These are phyloP conservation scores for Coprinellus micaceus DNA, from an alignment of 768 basidiomycete species.

Conservation along the genomic window DNA sequence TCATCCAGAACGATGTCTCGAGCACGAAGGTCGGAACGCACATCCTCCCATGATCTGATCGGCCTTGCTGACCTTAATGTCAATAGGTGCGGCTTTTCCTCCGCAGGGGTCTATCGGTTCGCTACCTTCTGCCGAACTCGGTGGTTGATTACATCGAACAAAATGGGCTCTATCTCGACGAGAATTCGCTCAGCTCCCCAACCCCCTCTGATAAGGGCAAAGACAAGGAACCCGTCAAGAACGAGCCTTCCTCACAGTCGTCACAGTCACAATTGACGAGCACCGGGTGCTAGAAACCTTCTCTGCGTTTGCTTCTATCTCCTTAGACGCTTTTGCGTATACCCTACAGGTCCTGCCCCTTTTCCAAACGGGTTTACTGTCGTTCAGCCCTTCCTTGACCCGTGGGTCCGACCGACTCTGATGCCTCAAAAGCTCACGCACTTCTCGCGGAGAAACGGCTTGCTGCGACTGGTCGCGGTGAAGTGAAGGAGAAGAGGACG, in stretches of 20 bases:
- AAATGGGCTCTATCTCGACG: constrained; percentile 72
- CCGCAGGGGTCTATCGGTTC: constrained; percentile 74
- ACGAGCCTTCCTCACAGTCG: constrained; percentile 21
- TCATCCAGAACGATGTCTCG: constrained; percentile 96
- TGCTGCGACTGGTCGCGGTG: too few relatives aligned
- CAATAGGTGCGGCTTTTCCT: constrained; percentile 64
- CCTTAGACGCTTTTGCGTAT: not conserved
- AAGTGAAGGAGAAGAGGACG: too few relatives aligned
- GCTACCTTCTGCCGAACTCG: constrained; percentile 85
- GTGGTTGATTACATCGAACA: constrained; percentile 95
- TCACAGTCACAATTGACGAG: constrained; percentile 8
- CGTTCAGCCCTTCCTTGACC: not conserved
- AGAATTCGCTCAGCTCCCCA: constrained; percentile 26
- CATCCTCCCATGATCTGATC: not conserved
- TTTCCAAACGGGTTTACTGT: not conserved
- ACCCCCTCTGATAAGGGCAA: constrained; percentile 32
- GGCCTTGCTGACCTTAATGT: not conserved
- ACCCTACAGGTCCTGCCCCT: not conserved
- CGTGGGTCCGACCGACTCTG: not conserved
- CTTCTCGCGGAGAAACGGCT: too few relatives aligned
- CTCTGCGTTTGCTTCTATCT: not conserved
- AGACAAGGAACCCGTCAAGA: constrained; percentile 32
- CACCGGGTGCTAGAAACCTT: not conserved
- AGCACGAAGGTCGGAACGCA: constrained; percentile 71
- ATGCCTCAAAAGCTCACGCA: not conserved